phyloP scores from a whole-genome alignment of 2,329 filamentous ascomycete genomes.

The Colletotrichum costaricense region DNA sequence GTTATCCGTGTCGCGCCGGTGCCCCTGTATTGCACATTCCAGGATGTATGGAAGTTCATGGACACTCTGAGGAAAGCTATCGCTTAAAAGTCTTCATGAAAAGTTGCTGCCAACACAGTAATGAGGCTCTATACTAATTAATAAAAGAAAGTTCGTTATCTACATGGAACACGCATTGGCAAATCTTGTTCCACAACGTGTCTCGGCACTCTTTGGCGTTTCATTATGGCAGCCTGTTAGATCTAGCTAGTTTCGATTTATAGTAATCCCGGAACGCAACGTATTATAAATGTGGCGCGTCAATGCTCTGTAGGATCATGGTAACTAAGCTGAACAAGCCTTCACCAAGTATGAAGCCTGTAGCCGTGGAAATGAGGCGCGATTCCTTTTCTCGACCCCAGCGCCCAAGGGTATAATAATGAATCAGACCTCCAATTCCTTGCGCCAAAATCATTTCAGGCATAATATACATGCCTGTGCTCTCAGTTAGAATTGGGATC shows the following conservation, averaged over 20 bases:
- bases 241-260: background rate
- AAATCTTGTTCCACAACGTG: background rate
- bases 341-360: background rate
- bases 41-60: conserved; percentile 71
- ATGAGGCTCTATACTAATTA: background rate
- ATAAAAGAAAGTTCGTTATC: background rate
- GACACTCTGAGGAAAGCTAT: conserved; percentile 48
- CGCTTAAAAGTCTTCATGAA: background rate
- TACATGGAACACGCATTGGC: background rate
- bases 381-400: background rate
- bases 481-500: background rate
- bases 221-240: too few species aligned
- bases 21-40: conserved; percentile 85
- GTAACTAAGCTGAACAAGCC: background rate
- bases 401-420: background rate
- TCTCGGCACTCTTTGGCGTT: too few species aligned
- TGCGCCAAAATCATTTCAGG: background rate
- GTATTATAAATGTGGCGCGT: background rate
- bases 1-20: conserved; percentile 87
- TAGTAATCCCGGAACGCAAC: background rate
- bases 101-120: background rate
- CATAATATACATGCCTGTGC: background rate
- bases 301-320: background rate
- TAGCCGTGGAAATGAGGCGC: background rate
- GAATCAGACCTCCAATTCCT: background rate